Evolutionary conservation across 352 stramenopile species (phyloP), one percentile per base, ranked within the genome.

Genomic region (Globisporangium cederbergense): DNA sequence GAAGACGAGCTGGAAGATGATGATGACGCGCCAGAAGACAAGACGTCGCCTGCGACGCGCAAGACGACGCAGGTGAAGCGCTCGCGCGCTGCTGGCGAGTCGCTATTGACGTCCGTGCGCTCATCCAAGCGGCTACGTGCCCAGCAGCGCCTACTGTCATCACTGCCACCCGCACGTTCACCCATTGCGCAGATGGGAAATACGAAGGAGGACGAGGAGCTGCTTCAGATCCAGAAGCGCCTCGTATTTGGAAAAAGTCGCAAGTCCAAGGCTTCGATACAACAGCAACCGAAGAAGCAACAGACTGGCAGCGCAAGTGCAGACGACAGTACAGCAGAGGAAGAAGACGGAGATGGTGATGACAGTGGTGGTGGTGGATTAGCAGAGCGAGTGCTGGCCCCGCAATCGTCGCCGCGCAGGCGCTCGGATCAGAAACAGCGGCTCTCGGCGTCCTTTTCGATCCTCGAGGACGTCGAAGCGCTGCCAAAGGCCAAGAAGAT

Each of bases 151-250:
- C 63, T 78, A 0, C 45, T 75, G 46, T n/a, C 16, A 3, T 58
- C 52, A 6, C 68, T 76, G 36, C 60, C 70, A 52, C 32, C 38
- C 4, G 59, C 32, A 22, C 43, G 63, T 1, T 68, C 71, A 34
- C 71, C 71, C 1, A 43, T 75, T 38, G 74, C 63, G 14, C 75
- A 67, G 4, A 68, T 70, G 47, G 62, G 51, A 22, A 69, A 75
- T 58, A 74, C 73, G n/a, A 63, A 66, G 34, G 58, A 70, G 14
- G 64, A 67, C 11, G 45, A 73, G 3, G 69, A 73, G 14, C 56
- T 78, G 0, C 59, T 76, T 14, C 60, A 73, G 38, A 72, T 84
- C n/a, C 68, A 74, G 58, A 81, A 84, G 55, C 70, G 64, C 28
- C 60, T 81, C 1, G 67, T 75, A 20, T 64, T 61, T 20, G 30